Base-by-base conservation (phyloP, 257 asterid genomes). In the Mitragyna speciosa region DNA sequence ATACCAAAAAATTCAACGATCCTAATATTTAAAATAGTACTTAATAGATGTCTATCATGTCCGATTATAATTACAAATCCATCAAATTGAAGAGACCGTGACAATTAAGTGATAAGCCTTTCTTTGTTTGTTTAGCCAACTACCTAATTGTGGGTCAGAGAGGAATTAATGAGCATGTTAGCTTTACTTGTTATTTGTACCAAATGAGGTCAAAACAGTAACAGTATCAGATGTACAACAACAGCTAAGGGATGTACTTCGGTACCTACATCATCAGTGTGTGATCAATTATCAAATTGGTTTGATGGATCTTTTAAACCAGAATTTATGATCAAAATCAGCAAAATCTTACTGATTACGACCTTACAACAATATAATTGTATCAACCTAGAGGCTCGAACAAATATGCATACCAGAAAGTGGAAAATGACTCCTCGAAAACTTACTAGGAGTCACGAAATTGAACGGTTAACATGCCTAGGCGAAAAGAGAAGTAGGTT, bases 401-500 rank as follows among this genome's bases (percentile, higher is more conserved):
- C 72, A 43, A 24, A 63, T n/a, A 16, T 52, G 45, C 58, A 73
- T 15, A 56, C 43, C 41, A 78, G 12, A 43, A 72, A 49, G 47
- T 24, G 26, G 87, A 85, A 87, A 82, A 78, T 11, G 88, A 89
- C 91, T 59, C 45, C 81, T 59, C 88, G 41, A 36, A 4, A 83
- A 80, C 83, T 31, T 83, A 71, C 61, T 12, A 73, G 28, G 67
- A 70, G 73, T 43, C 68, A 67, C 56, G 3, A 51, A 77, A 65
- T 77, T 76, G 28, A 72, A 79, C 73, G 78, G 70, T 17, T 43
- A 17, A 43, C 70, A 71, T 12, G 47, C 79, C n/a, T 17, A 45
- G 12, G 31, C 49, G 58, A 39, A 15, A 31, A 73, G 28, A 43
- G 47, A 71, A 56, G 56, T 26, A n/a, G 2, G 69, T 54, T 64